Evolutionary conservation across 352 stramenopile species (phyloP).

Genomic region (Globisporangium carolinianum): DNA sequence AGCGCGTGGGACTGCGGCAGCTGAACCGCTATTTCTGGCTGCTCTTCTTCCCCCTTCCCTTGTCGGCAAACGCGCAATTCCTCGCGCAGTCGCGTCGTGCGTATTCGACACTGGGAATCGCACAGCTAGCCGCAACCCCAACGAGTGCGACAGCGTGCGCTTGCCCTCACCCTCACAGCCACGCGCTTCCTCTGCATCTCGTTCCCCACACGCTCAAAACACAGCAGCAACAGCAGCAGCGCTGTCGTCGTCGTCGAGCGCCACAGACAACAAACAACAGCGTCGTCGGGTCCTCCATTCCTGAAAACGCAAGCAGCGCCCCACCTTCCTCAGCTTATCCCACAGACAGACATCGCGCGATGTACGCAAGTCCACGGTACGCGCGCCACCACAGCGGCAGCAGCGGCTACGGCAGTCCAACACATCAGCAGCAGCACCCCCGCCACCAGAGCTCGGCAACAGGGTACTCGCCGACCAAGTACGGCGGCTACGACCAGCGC

Average conservation of each 20-base stretch:
- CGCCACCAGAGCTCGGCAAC: constrained; percentile 12
- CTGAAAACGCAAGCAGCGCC: constrained; percentile 11
- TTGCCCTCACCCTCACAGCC: too few species aligned
- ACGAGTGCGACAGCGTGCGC: too few species aligned
- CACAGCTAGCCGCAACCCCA: too few species aligned
- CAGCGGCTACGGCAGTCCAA: constrained; percentile 9
- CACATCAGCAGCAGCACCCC: neutral
- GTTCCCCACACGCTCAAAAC: too few species aligned
- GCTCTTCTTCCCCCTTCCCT: neutral
- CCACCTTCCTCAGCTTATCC: neutral
- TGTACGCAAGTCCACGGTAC: constrained; percentile 14
- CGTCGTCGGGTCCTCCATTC: constrained; percentile 1
- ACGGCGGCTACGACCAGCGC: constrained; percentile 6
- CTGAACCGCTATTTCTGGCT: neutral
- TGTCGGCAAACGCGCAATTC: too few species aligned
- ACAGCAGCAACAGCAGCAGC: neutral
- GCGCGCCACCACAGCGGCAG: constrained; percentile 4
- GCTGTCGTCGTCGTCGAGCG: neutral
- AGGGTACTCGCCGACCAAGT: constrained; percentile 13
- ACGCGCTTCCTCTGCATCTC: too few species aligned
- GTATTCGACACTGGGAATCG: too few species aligned
- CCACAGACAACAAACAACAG: too few species aligned
- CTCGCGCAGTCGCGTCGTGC: too few species aligned
- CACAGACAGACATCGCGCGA: neutral
- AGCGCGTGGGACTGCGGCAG: neutral